Conservation (phyloP, 1,284 basidiomycete genomes). For the Melampsora americana region DNA sequence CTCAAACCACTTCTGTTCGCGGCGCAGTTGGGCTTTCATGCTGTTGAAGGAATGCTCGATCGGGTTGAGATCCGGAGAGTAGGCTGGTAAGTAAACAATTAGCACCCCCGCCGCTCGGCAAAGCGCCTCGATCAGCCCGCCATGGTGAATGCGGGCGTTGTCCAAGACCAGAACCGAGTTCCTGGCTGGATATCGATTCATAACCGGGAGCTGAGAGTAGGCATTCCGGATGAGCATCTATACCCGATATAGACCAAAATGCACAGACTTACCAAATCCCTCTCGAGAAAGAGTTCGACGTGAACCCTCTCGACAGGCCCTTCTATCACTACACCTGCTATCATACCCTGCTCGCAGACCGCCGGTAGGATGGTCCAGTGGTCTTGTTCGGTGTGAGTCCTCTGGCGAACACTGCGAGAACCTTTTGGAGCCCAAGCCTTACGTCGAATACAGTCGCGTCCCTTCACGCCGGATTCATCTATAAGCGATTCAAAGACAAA, state of each 20-base stretch:
- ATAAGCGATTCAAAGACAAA: background rate
- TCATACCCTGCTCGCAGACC: background rate
- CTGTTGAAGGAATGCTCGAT: background rate
- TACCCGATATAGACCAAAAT: too few relatives aligned
- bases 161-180: constrained; percentile 12
- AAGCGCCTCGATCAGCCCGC: background rate
- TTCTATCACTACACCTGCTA: background rate
- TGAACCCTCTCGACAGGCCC: background rate
- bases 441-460: background rate
- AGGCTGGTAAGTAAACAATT: background rate
- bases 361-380: background rate
- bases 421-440: background rate
- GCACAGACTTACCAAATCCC: constrained; percentile 17
- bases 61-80: constrained; percentile 23
- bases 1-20: background rate
- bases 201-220: background rate
- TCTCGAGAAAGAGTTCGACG: constrained; percentile 10
- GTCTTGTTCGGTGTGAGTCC: background rate
- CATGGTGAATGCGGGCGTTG: constrained; percentile 9
- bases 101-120: background rate
- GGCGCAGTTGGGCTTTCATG: background rate
- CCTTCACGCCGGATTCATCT: constrained; percentile 13
- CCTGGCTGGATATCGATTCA: constrained; percentile 5
- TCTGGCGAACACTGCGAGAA: background rate
- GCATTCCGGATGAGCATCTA: background rate